Evolutionary conservation across 805 yeast species (phyloP).

Genomic region (Ogataea degrootiae): DNA sequence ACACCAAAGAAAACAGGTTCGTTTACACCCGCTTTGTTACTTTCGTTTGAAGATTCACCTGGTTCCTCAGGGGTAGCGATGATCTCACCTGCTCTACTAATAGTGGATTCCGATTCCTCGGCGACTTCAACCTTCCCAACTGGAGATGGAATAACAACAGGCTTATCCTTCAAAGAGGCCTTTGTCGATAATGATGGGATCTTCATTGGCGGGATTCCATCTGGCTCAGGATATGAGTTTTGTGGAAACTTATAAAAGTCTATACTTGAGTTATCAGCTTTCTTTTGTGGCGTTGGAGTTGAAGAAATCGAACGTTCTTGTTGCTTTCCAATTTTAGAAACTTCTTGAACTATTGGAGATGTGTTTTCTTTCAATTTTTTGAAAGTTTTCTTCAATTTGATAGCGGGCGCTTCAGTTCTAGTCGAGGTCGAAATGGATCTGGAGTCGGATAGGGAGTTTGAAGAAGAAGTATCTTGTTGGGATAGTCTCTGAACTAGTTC

Average conservation of each 20-base stretch:
- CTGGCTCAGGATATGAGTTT: slow-evolving; percentile 20
- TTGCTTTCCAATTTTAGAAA: slow-evolving; percentile 1
- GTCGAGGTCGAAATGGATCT: slow-evolving; percentile 14
- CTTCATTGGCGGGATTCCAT: slow-evolving; percentile 19
- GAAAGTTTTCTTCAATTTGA: slow-evolving; percentile 1
- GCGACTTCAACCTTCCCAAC: slow-evolving; percentile 7
- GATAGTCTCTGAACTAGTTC: slow-evolving; percentile 43
- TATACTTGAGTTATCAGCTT: slow-evolving; percentile 54
- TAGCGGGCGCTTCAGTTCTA: slow-evolving; percentile 2
- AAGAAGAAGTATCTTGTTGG: slow-evolving; percentile 11
- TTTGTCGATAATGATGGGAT: slow-evolving; percentile 26
- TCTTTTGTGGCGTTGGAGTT: slow-evolving; percentile 31
- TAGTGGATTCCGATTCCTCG: slow-evolving; percentile 8
- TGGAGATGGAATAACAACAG: background rate
- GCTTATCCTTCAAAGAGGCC: slow-evolving; percentile 20
- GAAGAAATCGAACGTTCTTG: slow-evolving; percentile 19
- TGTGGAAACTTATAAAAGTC: slow-evolving; percentile 50
- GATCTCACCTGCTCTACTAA: slow-evolving; percentile 18
- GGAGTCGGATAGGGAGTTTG: slow-evolving; percentile 3
- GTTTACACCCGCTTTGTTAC: slow-evolving; percentile 1
- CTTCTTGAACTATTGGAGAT: background rate
- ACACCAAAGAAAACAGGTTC: slow-evolving; percentile 24
- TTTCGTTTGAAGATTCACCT: background rate
- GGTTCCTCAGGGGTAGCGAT: slow-evolving; percentile 4
- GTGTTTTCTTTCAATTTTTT: background rate